These are phyloP conservation scores for Metschnikowia henanensis DNA, from an alignment of 805 yeast genomes.

Conservation along the genomic window DNA sequence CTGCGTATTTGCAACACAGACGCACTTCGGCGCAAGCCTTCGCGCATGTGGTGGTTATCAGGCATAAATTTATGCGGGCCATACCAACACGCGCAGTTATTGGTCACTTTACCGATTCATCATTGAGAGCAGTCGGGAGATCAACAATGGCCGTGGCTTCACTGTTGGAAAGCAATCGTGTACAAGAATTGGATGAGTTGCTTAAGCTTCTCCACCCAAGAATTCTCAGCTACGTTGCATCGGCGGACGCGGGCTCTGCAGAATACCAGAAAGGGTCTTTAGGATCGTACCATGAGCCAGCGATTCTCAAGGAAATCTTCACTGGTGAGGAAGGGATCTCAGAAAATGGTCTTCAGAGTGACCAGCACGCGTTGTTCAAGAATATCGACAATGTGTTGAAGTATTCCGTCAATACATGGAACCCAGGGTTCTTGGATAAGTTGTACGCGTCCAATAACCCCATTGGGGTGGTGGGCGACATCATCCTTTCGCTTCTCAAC, in stretches of 20 bases:
- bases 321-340: slow-evolving; percentile 34
- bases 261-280: slow-evolving; percentile 41
- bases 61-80: too few species aligned
- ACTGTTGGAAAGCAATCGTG: slow-evolving; percentile 49
- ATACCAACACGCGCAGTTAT: too few species aligned
- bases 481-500: slow-evolving; percentile 66
- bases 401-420: slow-evolving; percentile 83
- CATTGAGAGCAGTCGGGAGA: not conserved
- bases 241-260: slow-evolving; percentile 39
- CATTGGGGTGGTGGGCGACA: slow-evolving; percentile 73
- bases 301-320: slow-evolving; percentile 38
- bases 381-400: slow-evolving; percentile 57
- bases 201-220: slow-evolving; percentile 51
- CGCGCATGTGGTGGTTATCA: not conserved
- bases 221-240: slow-evolving; percentile 51
- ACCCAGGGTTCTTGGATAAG: slow-evolving; percentile 82
- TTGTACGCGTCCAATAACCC: slow-evolving; percentile 86
- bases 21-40: not conserved
- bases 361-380: slow-evolving; percentile 41
- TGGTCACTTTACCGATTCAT: too few species aligned
- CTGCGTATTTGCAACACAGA: not conserved
- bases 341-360: slow-evolving; percentile 32
- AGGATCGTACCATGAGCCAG: slow-evolving; percentile 55
- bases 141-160: slow-evolving; percentile 14
- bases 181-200: slow-evolving; percentile 54